Percentiles rank a stretch among this genome's conserved stretches.
Evolutionary conservation across 1,284 basidiomycete genomes (phyloP).

Genomic region (Hemileia vastatrix): DNA sequence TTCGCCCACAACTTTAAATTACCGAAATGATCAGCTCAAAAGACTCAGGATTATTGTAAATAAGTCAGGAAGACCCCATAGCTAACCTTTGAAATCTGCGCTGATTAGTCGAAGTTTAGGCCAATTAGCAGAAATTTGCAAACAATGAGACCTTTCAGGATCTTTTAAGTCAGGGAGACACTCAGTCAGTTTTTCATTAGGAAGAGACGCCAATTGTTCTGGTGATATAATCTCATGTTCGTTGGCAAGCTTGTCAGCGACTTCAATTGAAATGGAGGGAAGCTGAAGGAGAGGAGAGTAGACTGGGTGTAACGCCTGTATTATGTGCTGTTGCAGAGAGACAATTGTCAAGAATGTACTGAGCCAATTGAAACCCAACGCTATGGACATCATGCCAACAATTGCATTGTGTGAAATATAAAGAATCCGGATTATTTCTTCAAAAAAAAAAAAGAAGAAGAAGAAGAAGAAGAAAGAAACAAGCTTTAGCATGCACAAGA

Average conservation of each 20-base stretch:
- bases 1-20: slow-evolving; percentile 72
- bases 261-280: slow-evolving; percentile 55
- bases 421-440: not conserved
- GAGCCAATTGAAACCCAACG: slow-evolving; percentile 85
- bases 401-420: too few species aligned
- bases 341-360: slow-evolving; percentile 65
- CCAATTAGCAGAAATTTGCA: slow-evolving; percentile 61
- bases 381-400: slow-evolving; percentile 71
- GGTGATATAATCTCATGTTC: slow-evolving; percentile 42
- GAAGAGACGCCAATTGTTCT: slow-evolving; percentile 10
- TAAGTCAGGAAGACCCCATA: slow-evolving; percentile 12
- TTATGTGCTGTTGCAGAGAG: slow-evolving; percentile 70
- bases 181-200: slow-evolving; percentile 50
- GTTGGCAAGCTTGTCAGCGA: slow-evolving; percentile 50
- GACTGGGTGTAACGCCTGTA: slow-evolving; percentile 67
- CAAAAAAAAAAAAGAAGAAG: not conserved
- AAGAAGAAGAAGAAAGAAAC: slow-evolving; percentile 24
- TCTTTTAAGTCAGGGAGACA: slow-evolving; percentile 46
- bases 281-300: slow-evolving; percentile 58
- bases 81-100: slow-evolving; percentile 73
- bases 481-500: not conserved
- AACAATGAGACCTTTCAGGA: slow-evolving; percentile 10
- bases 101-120: slow-evolving; percentile 72
- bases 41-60: not conserved
- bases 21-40: not conserved